These are phyloP conservation scores for Rhynchospora breviuscula DNA, from an alignment of 176 grass and related monocot genomes.

Conservation along the genomic window DNA sequence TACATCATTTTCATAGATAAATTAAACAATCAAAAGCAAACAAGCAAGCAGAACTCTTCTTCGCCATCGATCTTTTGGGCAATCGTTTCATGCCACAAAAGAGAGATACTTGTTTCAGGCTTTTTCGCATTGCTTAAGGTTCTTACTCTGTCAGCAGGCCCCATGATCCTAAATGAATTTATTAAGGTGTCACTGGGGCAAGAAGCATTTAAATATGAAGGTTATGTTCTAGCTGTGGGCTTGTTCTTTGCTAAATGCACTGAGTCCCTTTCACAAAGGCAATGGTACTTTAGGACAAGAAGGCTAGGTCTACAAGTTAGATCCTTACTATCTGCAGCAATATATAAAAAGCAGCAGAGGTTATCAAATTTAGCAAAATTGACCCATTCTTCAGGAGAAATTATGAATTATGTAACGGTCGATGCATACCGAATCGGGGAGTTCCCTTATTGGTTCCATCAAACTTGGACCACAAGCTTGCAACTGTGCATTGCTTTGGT, in stretches of 20 bases:
- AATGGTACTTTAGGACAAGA: conserved; percentile 82
- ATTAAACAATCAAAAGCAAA: conserved; percentile 35
- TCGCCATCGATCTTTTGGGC: conserved; percentile 53
- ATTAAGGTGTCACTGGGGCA: conserved; percentile 65
- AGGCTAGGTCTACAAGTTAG: conserved; percentile 73
- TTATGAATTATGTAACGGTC: conserved; percentile 88
- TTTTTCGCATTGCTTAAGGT: conserved; percentile 88
- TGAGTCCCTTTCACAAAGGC: conserved; percentile 78
- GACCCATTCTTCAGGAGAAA: conserved; percentile 77
- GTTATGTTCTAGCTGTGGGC: conserved; percentile 39
- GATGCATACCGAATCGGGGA: conserved; percentile 87
- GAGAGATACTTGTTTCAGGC: conserved; percentile 52
- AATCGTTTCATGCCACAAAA: conserved; percentile 69
- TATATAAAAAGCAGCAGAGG: conserved; percentile 80
- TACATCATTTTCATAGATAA: conserved; percentile 51
- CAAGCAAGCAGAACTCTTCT: conserved; percentile 6
- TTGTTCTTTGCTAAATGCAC: conserved; percentile 70
- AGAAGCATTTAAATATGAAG: conserved; percentile 62
- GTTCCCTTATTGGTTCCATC: conserved; percentile 92
- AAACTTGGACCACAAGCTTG: conserved; percentile 76
- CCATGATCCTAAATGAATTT: conserved; percentile 74
- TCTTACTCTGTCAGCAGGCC: conserved; percentile 56
- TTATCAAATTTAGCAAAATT: conserved; percentile 64
- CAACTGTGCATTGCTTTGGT: conserved; percentile 69
- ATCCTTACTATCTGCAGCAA: conserved; percentile 62